These are phyloP conservation scores for Suhomyces bribrorum DNA, from an alignment of 1,139 yeast species.

Conservation along the genomic window DNA sequence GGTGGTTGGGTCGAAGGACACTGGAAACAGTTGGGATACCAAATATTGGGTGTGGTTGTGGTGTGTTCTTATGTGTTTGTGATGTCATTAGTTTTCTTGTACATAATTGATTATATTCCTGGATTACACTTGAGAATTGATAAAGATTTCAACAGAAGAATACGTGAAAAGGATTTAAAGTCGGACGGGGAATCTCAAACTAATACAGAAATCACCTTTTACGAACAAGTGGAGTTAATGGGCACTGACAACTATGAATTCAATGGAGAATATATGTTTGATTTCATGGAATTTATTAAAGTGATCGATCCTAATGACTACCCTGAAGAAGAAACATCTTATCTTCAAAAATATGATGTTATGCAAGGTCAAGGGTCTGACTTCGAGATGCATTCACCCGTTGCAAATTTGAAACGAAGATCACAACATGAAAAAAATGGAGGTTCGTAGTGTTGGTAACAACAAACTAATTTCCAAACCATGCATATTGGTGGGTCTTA, in stretches of 20 bases:
- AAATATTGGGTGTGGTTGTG: conserved; percentile 45
- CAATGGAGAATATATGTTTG: conserved; percentile 52
- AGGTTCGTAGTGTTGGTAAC: too few relatives aligned
- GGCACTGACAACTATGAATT: conserved; percentile 56
- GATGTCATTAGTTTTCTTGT: conserved; percentile 38
- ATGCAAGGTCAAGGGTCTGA: conserved; percentile 17
- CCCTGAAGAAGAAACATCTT: conserved; percentile 21
- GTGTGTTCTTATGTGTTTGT: conserved; percentile 43
- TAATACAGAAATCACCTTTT: conserved; percentile 20
- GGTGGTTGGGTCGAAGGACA: conserved; percentile 55
- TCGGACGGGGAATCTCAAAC: conserved; percentile 24
- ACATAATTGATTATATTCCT: conserved; percentile 46
- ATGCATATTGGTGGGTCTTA: too few relatives aligned
- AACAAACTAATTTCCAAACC: too few relatives aligned
- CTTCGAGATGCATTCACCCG: conserved; percentile 21
- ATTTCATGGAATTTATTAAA: conserved; percentile 49
- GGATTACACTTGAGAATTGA: conserved; percentile 50
- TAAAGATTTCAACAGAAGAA: conserved; percentile 39
- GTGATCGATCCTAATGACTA: conserved; percentile 46
- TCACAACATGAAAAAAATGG: neutral
- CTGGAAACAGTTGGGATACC: conserved; percentile 52
- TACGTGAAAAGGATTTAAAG: conserved; percentile 21
- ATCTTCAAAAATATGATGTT: conserved; percentile 5
- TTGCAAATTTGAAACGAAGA: conserved; percentile 10
- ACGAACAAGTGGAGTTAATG: conserved; percentile 41